phyloP scores from a whole-genome alignment of 768 basidiomycete genomes.

The Auricularia cornea region DNA sequence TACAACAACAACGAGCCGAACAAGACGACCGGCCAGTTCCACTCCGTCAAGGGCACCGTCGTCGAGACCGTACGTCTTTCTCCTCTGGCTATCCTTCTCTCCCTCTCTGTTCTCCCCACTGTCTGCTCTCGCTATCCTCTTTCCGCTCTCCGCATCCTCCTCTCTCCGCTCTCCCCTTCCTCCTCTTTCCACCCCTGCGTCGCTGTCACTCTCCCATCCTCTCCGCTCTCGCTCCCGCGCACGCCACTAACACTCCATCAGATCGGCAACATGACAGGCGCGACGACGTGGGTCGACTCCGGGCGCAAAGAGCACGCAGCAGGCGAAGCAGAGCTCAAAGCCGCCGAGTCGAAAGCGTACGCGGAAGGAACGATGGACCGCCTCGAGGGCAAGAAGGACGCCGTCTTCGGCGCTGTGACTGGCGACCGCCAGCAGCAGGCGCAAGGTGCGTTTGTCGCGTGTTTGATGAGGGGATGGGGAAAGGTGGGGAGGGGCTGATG shows the following conservation, averaged over 20 bases:
- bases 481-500: slow-evolving; percentile 8
- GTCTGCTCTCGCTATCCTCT: no score
- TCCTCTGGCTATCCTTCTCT: not conserved
- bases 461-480: not conserved
- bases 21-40: slow-evolving; percentile 36
- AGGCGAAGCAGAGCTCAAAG: slow-evolving; percentile 39
- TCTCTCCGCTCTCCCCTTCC: no score
- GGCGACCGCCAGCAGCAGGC: slow-evolving; percentile 46
- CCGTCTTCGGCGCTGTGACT: slow-evolving; percentile 45
- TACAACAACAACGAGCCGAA: slow-evolving; percentile 18
- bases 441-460: slow-evolving; percentile 28
- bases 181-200: no score
- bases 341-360: slow-evolving; percentile 41
- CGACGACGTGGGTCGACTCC: slow-evolving; percentile 32
- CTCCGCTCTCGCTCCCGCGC: no score
- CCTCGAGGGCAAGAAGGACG: slow-evolving; percentile 42
- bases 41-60: slow-evolving; percentile 29
- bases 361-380: slow-evolving; percentile 40
- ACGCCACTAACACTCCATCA: no score
- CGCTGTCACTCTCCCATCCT: no score
- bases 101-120: no score
- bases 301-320: slow-evolving; percentile 43
- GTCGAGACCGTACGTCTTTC: slow-evolving; percentile 12
- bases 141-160: no score
- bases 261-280: slow-evolving; percentile 37